Percentiles rank a stretch among this genome's conserved stretches.
These are phyloP conservation scores for Spatholobus suberectus DNA, from an alignment of 306 rosid species.

Conservation along the genomic window DNA sequence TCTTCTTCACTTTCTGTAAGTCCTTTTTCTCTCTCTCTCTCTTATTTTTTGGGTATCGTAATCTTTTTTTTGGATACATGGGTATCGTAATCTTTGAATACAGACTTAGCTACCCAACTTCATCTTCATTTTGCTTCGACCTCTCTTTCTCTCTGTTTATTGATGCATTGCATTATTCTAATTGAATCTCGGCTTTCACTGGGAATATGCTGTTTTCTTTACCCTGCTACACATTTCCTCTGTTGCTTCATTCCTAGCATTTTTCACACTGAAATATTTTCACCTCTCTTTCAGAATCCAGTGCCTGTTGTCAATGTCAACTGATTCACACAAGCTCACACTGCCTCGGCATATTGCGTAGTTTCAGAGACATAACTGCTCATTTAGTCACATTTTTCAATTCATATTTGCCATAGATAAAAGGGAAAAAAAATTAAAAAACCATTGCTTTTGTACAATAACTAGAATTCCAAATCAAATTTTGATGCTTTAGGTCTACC, in stretches of 20 bases:
- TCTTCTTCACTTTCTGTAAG: slow-evolving; percentile 10
- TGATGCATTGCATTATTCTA: too few relatives aligned
- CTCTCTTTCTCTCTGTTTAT: too few relatives aligned
- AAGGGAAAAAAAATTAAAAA: not conserved
- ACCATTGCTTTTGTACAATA: slow-evolving; percentile 9
- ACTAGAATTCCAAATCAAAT: not conserved
- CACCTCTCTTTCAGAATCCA: slow-evolving; percentile 29
- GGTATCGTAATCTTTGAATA: not conserved
- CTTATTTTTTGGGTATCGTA: not conserved
- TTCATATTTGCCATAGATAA: not conserved
- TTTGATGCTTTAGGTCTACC: slow-evolving; percentile 38
- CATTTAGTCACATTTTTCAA: not conserved
- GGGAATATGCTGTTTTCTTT: not conserved
- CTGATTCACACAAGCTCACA: slow-evolving; percentile 22
- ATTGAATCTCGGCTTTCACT: too few relatives aligned
- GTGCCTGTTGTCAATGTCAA: not conserved
- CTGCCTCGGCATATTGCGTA: not conserved
- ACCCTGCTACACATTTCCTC: not conserved
- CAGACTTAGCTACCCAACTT: not conserved
- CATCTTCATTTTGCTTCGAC: too few relatives aligned
- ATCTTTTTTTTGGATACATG: too few relatives aligned
- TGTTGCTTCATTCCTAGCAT: not conserved
- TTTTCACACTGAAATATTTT: not conserved
- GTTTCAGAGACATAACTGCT: slow-evolving; percentile 9
- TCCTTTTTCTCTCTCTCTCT: not conserved